These are phyloP conservation scores for Cystobasidium slooffiae DNA, from an alignment of 1,284 basidiomycete species.

Conservation along the genomic window DNA sequence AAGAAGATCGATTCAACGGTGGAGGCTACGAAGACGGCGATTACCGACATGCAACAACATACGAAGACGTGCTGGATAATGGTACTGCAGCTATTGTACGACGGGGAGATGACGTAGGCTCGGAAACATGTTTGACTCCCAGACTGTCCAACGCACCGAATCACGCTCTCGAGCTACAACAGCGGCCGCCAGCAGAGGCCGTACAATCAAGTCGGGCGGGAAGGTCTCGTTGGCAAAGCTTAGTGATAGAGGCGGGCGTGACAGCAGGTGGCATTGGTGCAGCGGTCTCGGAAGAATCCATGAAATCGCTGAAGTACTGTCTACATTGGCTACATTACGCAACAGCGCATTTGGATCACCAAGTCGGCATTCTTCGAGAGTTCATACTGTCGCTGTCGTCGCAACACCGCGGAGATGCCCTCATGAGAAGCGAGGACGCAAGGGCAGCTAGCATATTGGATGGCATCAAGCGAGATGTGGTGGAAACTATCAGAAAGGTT, in stretches of 20 bases:
- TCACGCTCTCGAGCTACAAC: constrained; percentile 8
- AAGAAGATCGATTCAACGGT: neutral
- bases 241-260: constrained; percentile 79
- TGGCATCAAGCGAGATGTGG: constrained; percentile 76
- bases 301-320: constrained; percentile 83
- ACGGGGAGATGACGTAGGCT: neutral
- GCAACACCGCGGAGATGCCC: constrained; percentile 54
- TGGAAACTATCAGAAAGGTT: constrained; percentile 82
- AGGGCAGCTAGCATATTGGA: constrained; percentile 70
- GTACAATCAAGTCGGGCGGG: neutral
- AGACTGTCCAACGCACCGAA: neutral
- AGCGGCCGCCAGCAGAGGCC: neutral
- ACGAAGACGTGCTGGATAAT: neutral
- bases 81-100: neutral
- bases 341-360: constrained; percentile 81
- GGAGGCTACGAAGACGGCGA: neutral
- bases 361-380: constrained; percentile 79
- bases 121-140: constrained; percentile 1
- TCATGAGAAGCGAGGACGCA: constrained; percentile 59
- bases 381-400: constrained; percentile 73
- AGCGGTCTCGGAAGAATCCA: constrained; percentile 85
- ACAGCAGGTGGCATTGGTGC: constrained; percentile 71
- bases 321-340: constrained; percentile 92
- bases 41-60: neutral
- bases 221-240: constrained; percentile 77